These are phyloP conservation scores for Boletus vinaceobasis DNA, from an alignment of 768 basidiomycete species.

Conservation along the genomic window DNA sequence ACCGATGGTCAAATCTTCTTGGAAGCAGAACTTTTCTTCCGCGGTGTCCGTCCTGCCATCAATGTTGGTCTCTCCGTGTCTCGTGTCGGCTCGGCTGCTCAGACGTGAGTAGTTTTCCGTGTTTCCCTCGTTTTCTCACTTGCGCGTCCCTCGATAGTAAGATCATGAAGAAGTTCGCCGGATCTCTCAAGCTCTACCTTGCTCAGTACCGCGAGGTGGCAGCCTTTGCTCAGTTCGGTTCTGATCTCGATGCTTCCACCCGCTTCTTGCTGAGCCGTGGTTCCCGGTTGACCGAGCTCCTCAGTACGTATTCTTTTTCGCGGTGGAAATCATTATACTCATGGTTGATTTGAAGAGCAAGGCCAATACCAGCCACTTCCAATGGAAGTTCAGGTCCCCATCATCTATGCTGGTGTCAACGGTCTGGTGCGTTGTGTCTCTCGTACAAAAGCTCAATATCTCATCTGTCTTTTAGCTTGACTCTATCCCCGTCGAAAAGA, in stretches of 20 bases:
- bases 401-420: conserved; percentile 99
- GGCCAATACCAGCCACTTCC: conserved; percentile 95
- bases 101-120: conserved; percentile 68
- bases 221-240: conserved; percentile 99
- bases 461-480: conserved; percentile 59
- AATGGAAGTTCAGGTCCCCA: conserved; percentile 96
- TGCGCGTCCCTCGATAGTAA: conserved; percentile 47
- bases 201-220: conserved; percentile 99
- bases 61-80: conserved; percentile 99
- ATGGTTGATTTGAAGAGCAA: conserved; percentile 62
- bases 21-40: conserved; percentile 99
- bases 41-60: conserved; percentile 99
- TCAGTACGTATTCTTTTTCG: conserved; percentile 50
- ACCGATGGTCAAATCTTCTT: conserved; percentile 99
- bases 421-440: conserved; percentile 68
- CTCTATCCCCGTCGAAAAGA: conserved; percentile 91
- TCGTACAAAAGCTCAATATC: background rate
- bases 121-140: background rate
- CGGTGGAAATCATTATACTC: conserved; percentile 4
- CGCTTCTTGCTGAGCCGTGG: conserved; percentile 98
- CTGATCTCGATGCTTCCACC: conserved; percentile 98
- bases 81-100: conserved; percentile 99
- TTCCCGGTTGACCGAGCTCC: conserved; percentile 95
- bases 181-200: conserved; percentile 99
- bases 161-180: conserved; percentile 99